Evolutionary conservation across 1,284 basidiomycete genomes (phyloP), one percentile per base, ranked within the genome.

Genomic region (Apiotrichum mycotoxinovorans): DNA sequence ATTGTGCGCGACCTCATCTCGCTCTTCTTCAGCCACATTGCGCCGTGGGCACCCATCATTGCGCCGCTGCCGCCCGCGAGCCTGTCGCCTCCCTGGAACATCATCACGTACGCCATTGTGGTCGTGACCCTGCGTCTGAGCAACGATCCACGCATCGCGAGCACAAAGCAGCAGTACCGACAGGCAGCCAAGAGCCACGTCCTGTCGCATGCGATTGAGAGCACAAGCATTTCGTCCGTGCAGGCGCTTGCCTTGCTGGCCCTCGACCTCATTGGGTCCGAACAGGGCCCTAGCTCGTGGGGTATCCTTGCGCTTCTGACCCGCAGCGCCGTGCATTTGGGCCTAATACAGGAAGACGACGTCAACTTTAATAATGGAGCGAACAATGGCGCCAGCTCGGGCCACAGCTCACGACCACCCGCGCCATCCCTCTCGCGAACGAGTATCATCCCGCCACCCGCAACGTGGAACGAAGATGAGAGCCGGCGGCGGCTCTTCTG

Each of bases 41-140:
- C 71, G 38, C 74, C 75, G 12, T 77, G 74, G 72, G 71, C 73
- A n/a, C 75, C 75, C 2, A 75, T 78, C 54, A 58, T 76, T 27
- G 63, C 68, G 8, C 49, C 49, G 1, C 14, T 30, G n/a, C 71
- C 71, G 4, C 56, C 57, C 10, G 26, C 52, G 17, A 53, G 55
- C 17, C 66, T 67, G 40, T 48, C 65, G 12, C 64, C 71, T 7
- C 75, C 75, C 2, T 77, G 74, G 75, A 66, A 61, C 30, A 74
- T 76, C 12, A 65, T 72, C 20, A 70, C 73, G 15, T 70, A 78
- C 60, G 76, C 75, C 20, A 78, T 78, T 26, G 73, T 77, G 33
- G 75, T 73, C 11, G 66, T 78, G 20, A 67, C 71, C 1, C 58
- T 78, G 14, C 70, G 76, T 0, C 62, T 76, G 12, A 72, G 70